phyloP scores from a whole-genome alignment of 495 filamentous ascomycete genomes.

The Penicillium egyptiacum region DNA sequence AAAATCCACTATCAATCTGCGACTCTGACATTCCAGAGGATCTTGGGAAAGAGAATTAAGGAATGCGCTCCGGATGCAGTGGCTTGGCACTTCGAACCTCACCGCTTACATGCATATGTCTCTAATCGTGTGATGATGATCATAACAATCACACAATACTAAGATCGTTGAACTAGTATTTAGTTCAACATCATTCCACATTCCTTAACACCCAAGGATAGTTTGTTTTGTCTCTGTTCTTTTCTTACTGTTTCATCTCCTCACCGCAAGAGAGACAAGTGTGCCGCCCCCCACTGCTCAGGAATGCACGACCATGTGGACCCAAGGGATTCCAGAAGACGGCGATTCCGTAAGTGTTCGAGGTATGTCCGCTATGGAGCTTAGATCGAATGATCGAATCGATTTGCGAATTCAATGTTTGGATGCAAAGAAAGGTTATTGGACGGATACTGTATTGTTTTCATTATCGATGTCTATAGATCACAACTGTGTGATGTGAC shows the following conservation, averaged over 20 bases:
- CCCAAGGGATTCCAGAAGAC: constrained; percentile 22
- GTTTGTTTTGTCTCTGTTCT: constrained; percentile 5
- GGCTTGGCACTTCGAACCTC: constrained; percentile 13
- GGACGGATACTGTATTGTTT: constrained; percentile 3
- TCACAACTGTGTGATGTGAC: constrained; percentile 1
- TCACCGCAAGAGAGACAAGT: constrained; percentile 13
- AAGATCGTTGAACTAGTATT: constrained; percentile 5
- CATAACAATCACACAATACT: not conserved
- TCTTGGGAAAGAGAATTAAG: constrained; percentile 4
- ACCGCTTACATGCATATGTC: constrained; percentile 10
- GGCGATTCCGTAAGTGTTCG: constrained; percentile 2
- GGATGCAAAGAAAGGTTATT: not conserved
- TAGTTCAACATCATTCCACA: constrained; percentile 9
- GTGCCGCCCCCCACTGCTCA: constrained; percentile 11
- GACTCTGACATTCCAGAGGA: constrained; percentile 11
- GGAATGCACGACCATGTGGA: constrained; percentile 23
- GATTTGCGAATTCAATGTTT: not conserved
- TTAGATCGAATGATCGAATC: not conserved
- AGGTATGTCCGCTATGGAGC: constrained; percentile 6
- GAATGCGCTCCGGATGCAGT: constrained; percentile 20
- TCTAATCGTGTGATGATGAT: constrained; percentile 1
- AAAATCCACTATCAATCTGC: not conserved
- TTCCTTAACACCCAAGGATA: constrained; percentile 3
- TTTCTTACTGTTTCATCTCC: constrained; percentile 10
- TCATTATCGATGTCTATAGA: not conserved